phyloP scores from a whole-genome alignment of 164 flowering plant species.

The grape (Vitis vinifera) region ASM3070453v1 NC_081805.1:11366501-11367000 shows the following conservation, averaged over 20 bases:
- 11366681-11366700: not conserved
- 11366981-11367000: too few relatives aligned
- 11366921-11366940: not conserved
- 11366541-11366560: too few relatives aligned
- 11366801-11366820: slow-evolving; percentile 11
- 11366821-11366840: not conserved
- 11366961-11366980: not conserved
- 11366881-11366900: slow-evolving; percentile 3
- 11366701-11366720: not conserved
- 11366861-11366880: slow-evolving; percentile 10
- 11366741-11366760: not conserved
- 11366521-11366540: too few relatives aligned
- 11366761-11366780: not conserved
- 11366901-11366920: slow-evolving; percentile 14
- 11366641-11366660: not conserved
- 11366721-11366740: slow-evolving; percentile 9
- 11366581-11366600: too few relatives aligned
- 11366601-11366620: too few relatives aligned
- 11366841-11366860: slow-evolving; percentile 16
- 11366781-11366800: not conserved
- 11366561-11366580: too few relatives aligned
- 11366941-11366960: not conserved
- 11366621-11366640: not conserved
- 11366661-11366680: too few relatives aligned
- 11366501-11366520: too few relatives aligned